Conservation (phyloP, 1,284 basidiomycete species). For the Moniliophthora roreri region DNA sequence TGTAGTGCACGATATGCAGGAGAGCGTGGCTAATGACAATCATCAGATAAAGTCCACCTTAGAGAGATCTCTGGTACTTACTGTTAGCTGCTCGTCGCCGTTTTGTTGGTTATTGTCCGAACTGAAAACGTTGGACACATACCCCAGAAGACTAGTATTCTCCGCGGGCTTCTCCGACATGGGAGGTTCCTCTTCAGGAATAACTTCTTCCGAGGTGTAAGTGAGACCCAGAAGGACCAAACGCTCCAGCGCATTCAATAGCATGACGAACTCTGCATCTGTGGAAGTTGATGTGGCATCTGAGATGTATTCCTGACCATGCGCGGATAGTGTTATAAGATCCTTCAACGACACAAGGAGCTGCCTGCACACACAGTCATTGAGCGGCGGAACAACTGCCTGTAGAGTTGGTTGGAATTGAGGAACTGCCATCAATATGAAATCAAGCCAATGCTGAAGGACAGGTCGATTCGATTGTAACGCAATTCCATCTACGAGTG, state of each 20-base stretch:
- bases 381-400: constrained; percentile 73
- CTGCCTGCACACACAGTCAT: constrained; percentile 80
- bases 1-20: constrained; percentile 71
- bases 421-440: constrained; percentile 87
- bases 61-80: no score
- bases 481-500: constrained; percentile 81
- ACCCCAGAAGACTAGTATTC: constrained; percentile 70
- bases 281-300: constrained; percentile 54
- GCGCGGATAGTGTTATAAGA: constrained; percentile 44
- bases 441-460: constrained; percentile 95
- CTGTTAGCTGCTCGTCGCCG: constrained; percentile 57
- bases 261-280: constrained; percentile 83
- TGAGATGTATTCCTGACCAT: constrained; percentile 32
- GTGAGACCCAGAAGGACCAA: constrained; percentile 69
- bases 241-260: constrained; percentile 82
- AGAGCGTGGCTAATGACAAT: constrained; percentile 51
- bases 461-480: constrained; percentile 71
- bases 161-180: constrained; percentile 55
- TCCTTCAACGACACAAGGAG: constrained; percentile 62
- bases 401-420: constrained; percentile 76
- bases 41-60: neutral
- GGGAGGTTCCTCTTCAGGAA: constrained; percentile 57
- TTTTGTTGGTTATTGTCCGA: constrained; percentile 49
- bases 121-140: constrained; percentile 79
- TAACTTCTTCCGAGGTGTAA: constrained; percentile 48